A percentile compares a stretch with the other conserved stretches of the same genome.
Conservation (phyloP, 805 yeast genomes). For the Cyberlindnera maclurae region DNA sequence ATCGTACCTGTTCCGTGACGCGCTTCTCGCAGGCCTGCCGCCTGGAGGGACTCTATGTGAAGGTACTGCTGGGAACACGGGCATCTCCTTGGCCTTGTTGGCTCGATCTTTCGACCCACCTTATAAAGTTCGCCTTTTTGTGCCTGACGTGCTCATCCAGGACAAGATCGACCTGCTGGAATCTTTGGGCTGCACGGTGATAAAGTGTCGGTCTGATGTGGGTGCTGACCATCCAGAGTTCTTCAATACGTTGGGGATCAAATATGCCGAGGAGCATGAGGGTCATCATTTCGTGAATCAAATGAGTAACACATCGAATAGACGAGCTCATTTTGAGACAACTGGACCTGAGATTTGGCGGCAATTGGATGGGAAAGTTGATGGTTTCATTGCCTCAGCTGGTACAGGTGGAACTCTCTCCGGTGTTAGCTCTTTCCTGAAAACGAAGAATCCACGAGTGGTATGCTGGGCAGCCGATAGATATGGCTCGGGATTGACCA, state of each 20-base stretch:
- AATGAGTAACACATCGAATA: constrained; percentile 69
- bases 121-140: constrained; percentile 57
- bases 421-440: constrained; percentile 62
- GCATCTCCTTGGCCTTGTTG: constrained; percentile 69
- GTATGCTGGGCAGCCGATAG: constrained; percentile 66
- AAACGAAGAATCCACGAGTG: constrained; percentile 34
- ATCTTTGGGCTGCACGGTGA: constrained; percentile 53
- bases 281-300: constrained; percentile 73
- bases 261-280: constrained; percentile 29
- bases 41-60: constrained; percentile 70
- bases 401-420: constrained; percentile 84
- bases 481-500: constrained; percentile 64
- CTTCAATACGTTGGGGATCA: constrained; percentile 19
- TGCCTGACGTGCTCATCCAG: constrained; percentile 69
- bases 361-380: constrained; percentile 47
- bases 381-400: constrained; percentile 65
- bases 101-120: constrained; percentile 30
- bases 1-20: constrained; percentile 53
- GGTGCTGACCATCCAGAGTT: constrained; percentile 44
- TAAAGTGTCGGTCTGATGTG: constrained; percentile 61
- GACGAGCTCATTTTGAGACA: constrained; percentile 59
- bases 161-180: constrained; percentile 58
- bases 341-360: constrained; percentile 77
- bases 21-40: constrained; percentile 45
- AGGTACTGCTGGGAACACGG: constrained; percentile 85